Conservation (phyloP, 2,329 filamentous ascomycete genomes). For the Arthrobotrys sinensis region DNA sequence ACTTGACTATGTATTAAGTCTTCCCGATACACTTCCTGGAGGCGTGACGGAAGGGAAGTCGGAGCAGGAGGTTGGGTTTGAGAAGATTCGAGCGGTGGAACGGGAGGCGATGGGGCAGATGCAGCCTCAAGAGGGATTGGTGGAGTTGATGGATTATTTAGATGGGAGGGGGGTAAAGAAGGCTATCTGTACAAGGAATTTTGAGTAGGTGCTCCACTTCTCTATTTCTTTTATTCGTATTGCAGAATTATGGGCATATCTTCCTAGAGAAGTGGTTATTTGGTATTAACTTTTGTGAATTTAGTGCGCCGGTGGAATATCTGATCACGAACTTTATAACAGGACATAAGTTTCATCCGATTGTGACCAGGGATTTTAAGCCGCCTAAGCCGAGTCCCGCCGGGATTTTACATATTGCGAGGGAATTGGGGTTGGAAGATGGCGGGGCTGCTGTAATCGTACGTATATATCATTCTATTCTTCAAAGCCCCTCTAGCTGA, state of each 20-base stretch:
- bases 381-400: constrained; percentile 91
- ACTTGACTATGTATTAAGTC: constrained; percentile 84
- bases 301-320: constrained; percentile 77
- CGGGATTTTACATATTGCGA: constrained; percentile 87
- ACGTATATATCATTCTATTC: constrained; percentile 1
- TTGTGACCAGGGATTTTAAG: constrained; percentile 86
- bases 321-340: constrained; percentile 82
- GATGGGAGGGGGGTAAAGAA: constrained; percentile 78
- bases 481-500: neutral
- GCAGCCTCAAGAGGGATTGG: constrained; percentile 84
- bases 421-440: constrained; percentile 77
- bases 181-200: constrained; percentile 86
- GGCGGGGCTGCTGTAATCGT: constrained; percentile 69
- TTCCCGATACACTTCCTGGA: constrained; percentile 70
- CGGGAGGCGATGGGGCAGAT: constrained; percentile 84
- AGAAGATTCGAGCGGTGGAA: constrained; percentile 84
- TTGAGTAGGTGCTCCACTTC: constrained; percentile 75
- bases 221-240: constrained; percentile 10
- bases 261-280: neutral
- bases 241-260: too few species aligned
- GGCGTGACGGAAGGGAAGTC: constrained; percentile 62
- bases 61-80: constrained; percentile 77
- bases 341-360: constrained; percentile 78
- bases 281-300: neutral
- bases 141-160: constrained; percentile 84